Conservation (phyloP, 1,284 basidiomycete genomes). For the Neolentinus lepideus region DNA sequence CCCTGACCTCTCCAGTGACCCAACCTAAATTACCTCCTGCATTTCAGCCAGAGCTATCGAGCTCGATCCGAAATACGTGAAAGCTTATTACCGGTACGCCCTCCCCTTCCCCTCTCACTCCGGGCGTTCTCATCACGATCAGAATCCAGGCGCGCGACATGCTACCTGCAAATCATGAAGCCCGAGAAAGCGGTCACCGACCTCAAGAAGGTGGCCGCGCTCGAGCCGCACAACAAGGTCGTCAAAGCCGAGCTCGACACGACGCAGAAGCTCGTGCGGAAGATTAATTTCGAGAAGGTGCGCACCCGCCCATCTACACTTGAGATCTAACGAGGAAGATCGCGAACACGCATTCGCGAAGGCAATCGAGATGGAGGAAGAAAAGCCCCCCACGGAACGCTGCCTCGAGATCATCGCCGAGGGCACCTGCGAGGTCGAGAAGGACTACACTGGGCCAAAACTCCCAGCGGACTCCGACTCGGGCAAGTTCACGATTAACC, state of each 20-base stretch:
- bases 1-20: not conserved
- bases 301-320: conserved; percentile 13
- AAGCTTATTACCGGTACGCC: conserved; percentile 78
- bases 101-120: conserved; percentile 1
- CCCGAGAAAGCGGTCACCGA: conserved; percentile 81
- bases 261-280: conserved; percentile 86
- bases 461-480: conserved; percentile 41
- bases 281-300: conserved; percentile 86
- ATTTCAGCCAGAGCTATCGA: conserved; percentile 75
- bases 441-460: conserved; percentile 60
- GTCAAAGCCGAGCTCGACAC: conserved; percentile 80
- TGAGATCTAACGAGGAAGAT: no score
- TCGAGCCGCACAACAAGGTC: conserved; percentile 85
- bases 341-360: conserved; percentile 21
- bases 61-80: conserved; percentile 86
- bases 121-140: conserved; percentile 1
- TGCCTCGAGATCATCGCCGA: conserved; percentile 76
- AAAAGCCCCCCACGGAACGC: conserved; percentile 67
- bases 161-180: conserved; percentile 85
- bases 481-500: conserved; percentile 66
- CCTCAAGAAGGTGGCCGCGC: conserved; percentile 78
- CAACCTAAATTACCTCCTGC: conserved; percentile 4
- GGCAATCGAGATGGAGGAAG: conserved; percentile 89
- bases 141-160: conserved; percentile 72
- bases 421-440: conserved; percentile 73